Base-by-base conservation (phyloP, 1,284 basidiomycete genomes). In the Cryptococcus maquisensis region DNA sequence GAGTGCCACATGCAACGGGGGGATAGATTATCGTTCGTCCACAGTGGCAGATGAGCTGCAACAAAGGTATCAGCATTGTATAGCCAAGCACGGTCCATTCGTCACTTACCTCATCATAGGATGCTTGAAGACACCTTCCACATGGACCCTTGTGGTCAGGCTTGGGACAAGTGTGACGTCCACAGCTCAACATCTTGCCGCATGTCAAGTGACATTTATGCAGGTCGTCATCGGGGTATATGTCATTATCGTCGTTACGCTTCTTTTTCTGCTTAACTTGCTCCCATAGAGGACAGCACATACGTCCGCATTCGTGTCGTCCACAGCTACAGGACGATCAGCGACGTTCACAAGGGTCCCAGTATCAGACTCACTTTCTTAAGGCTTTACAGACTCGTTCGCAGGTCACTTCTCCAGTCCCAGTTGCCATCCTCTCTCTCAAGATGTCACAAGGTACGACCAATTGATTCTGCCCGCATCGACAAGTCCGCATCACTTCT, bases 231-330 rank as follows among this genome's bases (percentile, higher is more conserved):
- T 82, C 80, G n/a, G 40, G 37, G 32, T 50, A 55, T n/a, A 51
- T 47, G 26, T 59, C 51, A 35, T 45, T 21, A 38, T 55, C 55
- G 43, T 54, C 58, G 42, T 51, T 52, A 16, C 54, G 49, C n/a
- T 55, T 53, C 41, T 55, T 60, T 37, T 59, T 62, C 64, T 86
- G 85, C 63, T 84, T 86, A 44, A 78, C 73, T 49, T 79, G 77
- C 51, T 83, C 85, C 1, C 89, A 86, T 0, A 95, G 80, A 0
- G 93, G 92, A 67, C 93, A 96, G 68, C 92, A 96, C 36, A 86
- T 57, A 3, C 91, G 81, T 18, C 81, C 80, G 67, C 92, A 96
- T 61, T 86, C 84, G 68, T 96, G 92, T 36, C 84, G 79, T 0
- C 90, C 90, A 68, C 90, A 94, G 39, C 66, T 72, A 23, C 35